Conservation (phyloP, 495 filamentous ascomycete species). For the Clavariopsis aquatica region DNA sequence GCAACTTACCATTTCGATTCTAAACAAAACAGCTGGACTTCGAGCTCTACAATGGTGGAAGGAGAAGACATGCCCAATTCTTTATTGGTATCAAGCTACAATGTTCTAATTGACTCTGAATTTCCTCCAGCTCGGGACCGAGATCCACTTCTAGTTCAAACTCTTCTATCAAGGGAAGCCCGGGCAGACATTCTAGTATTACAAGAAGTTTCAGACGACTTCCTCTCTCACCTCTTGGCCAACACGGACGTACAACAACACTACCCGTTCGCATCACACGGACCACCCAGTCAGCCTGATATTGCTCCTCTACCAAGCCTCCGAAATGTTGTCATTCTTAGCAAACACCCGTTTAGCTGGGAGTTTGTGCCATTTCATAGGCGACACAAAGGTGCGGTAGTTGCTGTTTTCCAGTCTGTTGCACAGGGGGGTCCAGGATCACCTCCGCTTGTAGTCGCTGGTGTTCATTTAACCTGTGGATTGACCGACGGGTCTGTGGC, state of each 20-base stretch:
- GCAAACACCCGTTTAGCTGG: conserved; percentile 54
- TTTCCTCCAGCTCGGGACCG: conserved; percentile 52
- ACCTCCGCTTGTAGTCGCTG: conserved; percentile 49
- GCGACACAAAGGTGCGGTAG: conserved; percentile 54
- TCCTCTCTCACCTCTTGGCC: conserved; percentile 54
- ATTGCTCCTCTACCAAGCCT: conserved; percentile 54
- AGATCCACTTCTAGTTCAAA: conserved; percentile 52
- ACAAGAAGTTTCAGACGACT: conserved; percentile 61
- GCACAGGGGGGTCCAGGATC: conserved; percentile 25
- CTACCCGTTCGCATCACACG: conserved; percentile 56
- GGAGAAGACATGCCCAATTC: conserved; percentile 24
- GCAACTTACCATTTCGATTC: conserved; percentile 21
- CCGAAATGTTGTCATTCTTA: conserved; percentile 57
- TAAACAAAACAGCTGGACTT: neutral
- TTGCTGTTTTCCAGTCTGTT: conserved; percentile 47
- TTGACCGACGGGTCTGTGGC: conserved; percentile 56
- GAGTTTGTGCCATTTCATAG: conserved; percentile 49
- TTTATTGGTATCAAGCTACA: conserved; percentile 55
- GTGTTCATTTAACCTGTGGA: conserved; percentile 57
- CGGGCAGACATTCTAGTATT: conserved; percentile 54
- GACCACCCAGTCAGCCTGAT: conserved; percentile 51
- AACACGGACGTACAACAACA: conserved; percentile 47
- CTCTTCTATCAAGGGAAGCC: conserved; percentile 46
- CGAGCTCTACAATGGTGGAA: neutral
- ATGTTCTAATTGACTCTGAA: conserved; percentile 57